phyloP scores from a whole-genome alignment of 2,329 filamentous ascomycete genomes.

The Periconia macrospinosa region DNA sequence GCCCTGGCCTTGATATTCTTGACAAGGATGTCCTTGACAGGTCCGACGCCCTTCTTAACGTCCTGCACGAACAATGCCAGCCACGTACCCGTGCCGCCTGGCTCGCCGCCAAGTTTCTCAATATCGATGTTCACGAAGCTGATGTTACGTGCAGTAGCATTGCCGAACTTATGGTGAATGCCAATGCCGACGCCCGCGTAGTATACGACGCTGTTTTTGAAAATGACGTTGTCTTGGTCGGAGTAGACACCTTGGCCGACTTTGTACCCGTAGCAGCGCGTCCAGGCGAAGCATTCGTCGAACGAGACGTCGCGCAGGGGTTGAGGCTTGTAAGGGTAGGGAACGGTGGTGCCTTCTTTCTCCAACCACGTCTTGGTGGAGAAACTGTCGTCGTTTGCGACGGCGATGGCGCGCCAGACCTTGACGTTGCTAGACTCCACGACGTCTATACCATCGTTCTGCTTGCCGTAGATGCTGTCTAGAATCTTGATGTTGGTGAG shows the following conservation, averaged over 20 bases:
- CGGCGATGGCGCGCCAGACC: slow-evolving; percentile 6
- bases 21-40: slow-evolving; percentile 3
- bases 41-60: slow-evolving; percentile 1
- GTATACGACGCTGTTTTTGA: slow-evolving; percentile 7
- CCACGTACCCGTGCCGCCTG: slow-evolving; percentile 8
- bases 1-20: slow-evolving; percentile 7
- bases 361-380: slow-evolving; percentile 10
- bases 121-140: slow-evolving; percentile 9
- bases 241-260: slow-evolving; percentile 8
- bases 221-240: slow-evolving; percentile 6
- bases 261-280: slow-evolving; percentile 8
- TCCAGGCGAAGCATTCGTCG: slow-evolving; percentile 7
- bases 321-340: slow-evolving; percentile 1
- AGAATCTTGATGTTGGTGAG: slow-evolving; percentile 11
- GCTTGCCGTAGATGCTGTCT: slow-evolving; percentile 3
- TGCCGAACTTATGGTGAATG: slow-evolving; percentile 8
- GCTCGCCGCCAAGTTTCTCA: slow-evolving; percentile 2
- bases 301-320: slow-evolving; percentile 5
- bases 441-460: slow-evolving; percentile 11
- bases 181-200: slow-evolving; percentile 7
- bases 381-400: slow-evolving; percentile 8
- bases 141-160: slow-evolving; percentile 1
- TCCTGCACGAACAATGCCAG: slow-evolving; percentile 7
- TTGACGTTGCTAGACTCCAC: slow-evolving; percentile 5
- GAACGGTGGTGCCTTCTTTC: slow-evolving; percentile 1